Base-by-base conservation (phyloP, 495 filamentous ascomycete species). In the Aspergillus hancockii region DNA sequence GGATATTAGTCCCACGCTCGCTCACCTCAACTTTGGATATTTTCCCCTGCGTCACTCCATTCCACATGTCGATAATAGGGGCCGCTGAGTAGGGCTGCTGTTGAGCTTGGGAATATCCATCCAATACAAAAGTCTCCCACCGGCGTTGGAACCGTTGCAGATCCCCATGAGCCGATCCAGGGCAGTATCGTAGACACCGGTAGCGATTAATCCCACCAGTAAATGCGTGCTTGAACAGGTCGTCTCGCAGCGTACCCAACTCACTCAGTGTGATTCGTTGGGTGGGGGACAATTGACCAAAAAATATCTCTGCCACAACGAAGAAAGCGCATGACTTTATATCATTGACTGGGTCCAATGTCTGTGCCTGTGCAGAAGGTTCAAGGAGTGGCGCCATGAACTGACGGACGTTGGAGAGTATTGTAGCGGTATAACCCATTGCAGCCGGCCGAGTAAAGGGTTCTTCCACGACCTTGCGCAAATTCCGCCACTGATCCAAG, bases 261-360 rank as follows among this genome's bases (percentile, higher is more conserved):
- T 40, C 28, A 1, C 36, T 21, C 31, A 75, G 55, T 14, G 58
- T 49, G 7, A 43, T 32, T 41, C 64, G 57, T 41, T 67, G 41
- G 5, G 57, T 55, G 4, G 55, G 9, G 1, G 49, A 45, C 30
- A 74, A 52, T 4, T 38, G 25, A 7, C 75, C 75, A 49, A 75
- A 78, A 18, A 76, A 28, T 41, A 72, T 60, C 0, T 73, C 69
- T 3, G 66, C 70, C 41, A 74, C 56, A 40, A 74, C 61, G 36
- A 54, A 67, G 61, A 78, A 76, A 1, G 75, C 71, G 4, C 75
- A 63, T 16, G 71, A 8, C 45, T 66, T 68, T 5, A 78, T 53
- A 43, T 76, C 75, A 10, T 64, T 34, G 2, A 58, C 72, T 4
- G 75, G 74, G 46, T 73, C 50, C 10, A 74, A 14, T 13, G 49